Conservation (phyloP, 106 monocot genomes). For the Vanilla planifolia region DNA sequence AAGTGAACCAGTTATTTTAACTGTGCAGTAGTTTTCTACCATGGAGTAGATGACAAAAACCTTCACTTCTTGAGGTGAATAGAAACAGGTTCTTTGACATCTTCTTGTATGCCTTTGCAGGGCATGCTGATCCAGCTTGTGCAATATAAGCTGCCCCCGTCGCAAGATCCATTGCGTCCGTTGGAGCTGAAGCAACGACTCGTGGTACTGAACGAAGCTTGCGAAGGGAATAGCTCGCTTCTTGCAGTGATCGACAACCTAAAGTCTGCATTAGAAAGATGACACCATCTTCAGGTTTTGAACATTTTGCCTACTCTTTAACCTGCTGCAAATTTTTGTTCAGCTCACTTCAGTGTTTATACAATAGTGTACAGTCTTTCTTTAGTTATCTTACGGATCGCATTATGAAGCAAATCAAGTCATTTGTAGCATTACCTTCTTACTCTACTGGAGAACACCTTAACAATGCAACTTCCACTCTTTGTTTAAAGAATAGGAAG, state of each 20-base stretch:
- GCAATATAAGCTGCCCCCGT: slow-evolving; percentile 22
- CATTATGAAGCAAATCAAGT: too few species aligned
- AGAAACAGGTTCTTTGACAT: background rate
- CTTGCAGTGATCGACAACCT: slow-evolving; percentile 50
- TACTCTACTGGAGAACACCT: too few species aligned
- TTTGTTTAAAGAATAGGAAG: too few species aligned
- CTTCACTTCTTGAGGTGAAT: background rate
- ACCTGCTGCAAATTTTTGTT: too few species aligned
- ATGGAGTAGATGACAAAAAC: background rate
- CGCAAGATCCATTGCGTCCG: slow-evolving; percentile 15
- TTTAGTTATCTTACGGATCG: too few species aligned
- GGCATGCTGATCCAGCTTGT: slow-evolving; percentile 49
- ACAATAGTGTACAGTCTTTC: too few species aligned
- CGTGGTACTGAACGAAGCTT: slow-evolving; percentile 52
- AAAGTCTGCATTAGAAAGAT: slow-evolving; percentile 14
- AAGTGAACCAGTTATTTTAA: slow-evolving; percentile 2
- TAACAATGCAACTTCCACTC: too few species aligned
- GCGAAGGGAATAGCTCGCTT: slow-evolving; percentile 76
- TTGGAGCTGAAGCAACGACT: slow-evolving; percentile 39
- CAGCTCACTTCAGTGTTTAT: too few species aligned
- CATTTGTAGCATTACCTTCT: too few species aligned
- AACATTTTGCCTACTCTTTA: too few species aligned
- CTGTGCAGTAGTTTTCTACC: background rate
- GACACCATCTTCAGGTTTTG: too few species aligned
- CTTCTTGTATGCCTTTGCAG: slow-evolving; percentile 29